Evolutionary conservation across 1,284 basidiomycete genomes (phyloP).

Genomic region (Apiotrichum brassicae): DNA sequence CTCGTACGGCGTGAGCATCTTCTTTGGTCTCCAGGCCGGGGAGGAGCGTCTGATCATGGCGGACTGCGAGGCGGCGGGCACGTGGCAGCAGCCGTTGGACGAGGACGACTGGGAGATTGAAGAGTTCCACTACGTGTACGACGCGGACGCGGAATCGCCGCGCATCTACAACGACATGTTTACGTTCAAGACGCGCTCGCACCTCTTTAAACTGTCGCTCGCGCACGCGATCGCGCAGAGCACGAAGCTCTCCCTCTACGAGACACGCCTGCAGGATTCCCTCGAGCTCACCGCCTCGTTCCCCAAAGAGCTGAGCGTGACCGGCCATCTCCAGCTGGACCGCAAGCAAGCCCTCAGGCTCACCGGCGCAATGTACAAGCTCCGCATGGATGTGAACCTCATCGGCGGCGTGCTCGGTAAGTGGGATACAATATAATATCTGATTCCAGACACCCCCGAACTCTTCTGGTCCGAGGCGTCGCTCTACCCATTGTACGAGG

Average conservation of each 20-base stretch:
- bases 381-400: constrained; percentile 83
- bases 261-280: constrained; percentile 70
- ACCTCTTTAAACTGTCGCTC: constrained; percentile 67
- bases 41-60: constrained; percentile 75
- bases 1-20: constrained; percentile 70
- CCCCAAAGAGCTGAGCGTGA: constrained; percentile 73
- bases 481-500: constrained; percentile 81
- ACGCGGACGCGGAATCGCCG: constrained; percentile 73
- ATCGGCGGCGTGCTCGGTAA: constrained; percentile 74
- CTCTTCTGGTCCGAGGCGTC: constrained; percentile 93
- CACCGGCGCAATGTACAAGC: constrained; percentile 80
- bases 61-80: constrained; percentile 66
- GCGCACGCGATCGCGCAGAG: constrained; percentile 92
- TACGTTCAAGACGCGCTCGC: constrained; percentile 77
- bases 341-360: constrained; percentile 78
- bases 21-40: constrained; percentile 70
- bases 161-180: constrained; percentile 64
- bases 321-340: constrained; percentile 69
- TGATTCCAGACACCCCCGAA: constrained; percentile 69
- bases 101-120: constrained; percentile 82
- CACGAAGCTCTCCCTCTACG: constrained; percentile 83
- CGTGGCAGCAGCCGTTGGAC: constrained; percentile 53
- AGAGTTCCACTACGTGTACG: constrained; percentile 84
- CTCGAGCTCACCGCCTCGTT: constrained; percentile 75
- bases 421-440: no score